Base-by-base conservation (phyloP, 345 rosid species). In the Eucalyptus melliodora region DNA sequence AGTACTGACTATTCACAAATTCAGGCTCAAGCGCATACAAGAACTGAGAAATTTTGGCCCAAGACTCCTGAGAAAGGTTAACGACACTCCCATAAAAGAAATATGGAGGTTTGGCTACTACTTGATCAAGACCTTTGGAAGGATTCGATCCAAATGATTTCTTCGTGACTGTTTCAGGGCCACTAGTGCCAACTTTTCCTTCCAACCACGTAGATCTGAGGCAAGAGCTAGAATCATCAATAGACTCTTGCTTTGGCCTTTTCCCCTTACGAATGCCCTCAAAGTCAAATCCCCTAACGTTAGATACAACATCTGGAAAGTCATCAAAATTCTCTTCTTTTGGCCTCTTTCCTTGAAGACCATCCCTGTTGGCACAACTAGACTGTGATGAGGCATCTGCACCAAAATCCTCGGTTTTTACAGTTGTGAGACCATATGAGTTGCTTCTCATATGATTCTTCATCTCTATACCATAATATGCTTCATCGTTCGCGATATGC, bases 21-120 rank as follows among this genome's bases (percentile, higher is more conserved):
- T 97, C 99, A 26, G 99, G 99, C 90, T 92, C 93, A 42, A 93
- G 91, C 55, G 89, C 93, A 21, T 93, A 95, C 89, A 98, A 91
- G 92, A 95, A 96, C 90, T 93, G 92, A 7, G 98, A 95, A 88
- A 97, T 90, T 92, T 95, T 98, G 34, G 89, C 65, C 98, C 98
- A 97, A 81, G 91, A 90, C 31, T 91, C 93, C 34, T 87, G 86
- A 42, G 98, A 89, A 69, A 92, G 59, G 85, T 93, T 91, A 82
- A 92, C 94, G 86, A 96, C 93, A 89, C 93, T 93, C 85, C 97
- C 99, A 55, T 94, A 98, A 83, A 97, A 93, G 94, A 97, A 96
- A 90, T 92, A 96, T 12, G 99, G 99, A 53, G 95, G 93, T 90
- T 90, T 95, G 3, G 96, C 94, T n/a, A 91, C 93, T 92, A 90